Conservation (phyloP, 2,329 filamentous ascomycete species). For the Mollisiaceae sp. region DNA sequence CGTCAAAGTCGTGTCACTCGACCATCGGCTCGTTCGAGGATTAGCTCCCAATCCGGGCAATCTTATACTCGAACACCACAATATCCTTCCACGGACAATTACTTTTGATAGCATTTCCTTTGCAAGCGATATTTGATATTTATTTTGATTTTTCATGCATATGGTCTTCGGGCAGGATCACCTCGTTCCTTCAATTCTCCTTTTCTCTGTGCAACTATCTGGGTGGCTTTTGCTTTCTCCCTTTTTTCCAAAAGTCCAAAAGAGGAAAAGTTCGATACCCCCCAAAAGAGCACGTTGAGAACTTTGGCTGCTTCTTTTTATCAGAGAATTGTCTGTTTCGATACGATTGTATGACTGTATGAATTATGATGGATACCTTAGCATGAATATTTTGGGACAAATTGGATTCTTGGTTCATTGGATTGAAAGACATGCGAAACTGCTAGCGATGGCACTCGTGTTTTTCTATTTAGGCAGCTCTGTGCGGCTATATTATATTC, state of each 20-base stretch:
- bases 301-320: slow-evolving; percentile 20
- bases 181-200: slow-evolving; percentile 28
- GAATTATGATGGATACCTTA: slow-evolving; percentile 41
- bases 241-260: slow-evolving; percentile 31
- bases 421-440: slow-evolving; percentile 32
- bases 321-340: slow-evolving; percentile 32
- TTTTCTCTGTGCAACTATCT: slow-evolving; percentile 34
- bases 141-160: slow-evolving; percentile 34
- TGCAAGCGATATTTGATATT: slow-evolving; percentile 28
- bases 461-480: slow-evolving; percentile 24
- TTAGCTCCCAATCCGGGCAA: slow-evolving; percentile 32
- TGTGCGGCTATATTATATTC: slow-evolving; percentile 33
- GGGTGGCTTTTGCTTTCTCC: slow-evolving; percentile 35
- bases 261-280: slow-evolving; percentile 38
- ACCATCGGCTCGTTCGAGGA: slow-evolving; percentile 31
- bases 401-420: slow-evolving; percentile 22
- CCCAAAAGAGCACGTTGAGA: slow-evolving; percentile 34
- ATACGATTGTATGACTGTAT: slow-evolving; percentile 41
- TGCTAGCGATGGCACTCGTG: slow-evolving; percentile 40
- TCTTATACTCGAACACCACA: slow-evolving; percentile 34
- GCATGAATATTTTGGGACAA: slow-evolving; percentile 22
- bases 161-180: slow-evolving; percentile 28
- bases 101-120: slow-evolving; percentile 28
- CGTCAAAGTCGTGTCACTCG: slow-evolving; percentile 33
- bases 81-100: slow-evolving; percentile 23